Base-by-base conservation (phyloP, 805 yeast genomes). In the Cyberlindnera saturnus region DNA sequence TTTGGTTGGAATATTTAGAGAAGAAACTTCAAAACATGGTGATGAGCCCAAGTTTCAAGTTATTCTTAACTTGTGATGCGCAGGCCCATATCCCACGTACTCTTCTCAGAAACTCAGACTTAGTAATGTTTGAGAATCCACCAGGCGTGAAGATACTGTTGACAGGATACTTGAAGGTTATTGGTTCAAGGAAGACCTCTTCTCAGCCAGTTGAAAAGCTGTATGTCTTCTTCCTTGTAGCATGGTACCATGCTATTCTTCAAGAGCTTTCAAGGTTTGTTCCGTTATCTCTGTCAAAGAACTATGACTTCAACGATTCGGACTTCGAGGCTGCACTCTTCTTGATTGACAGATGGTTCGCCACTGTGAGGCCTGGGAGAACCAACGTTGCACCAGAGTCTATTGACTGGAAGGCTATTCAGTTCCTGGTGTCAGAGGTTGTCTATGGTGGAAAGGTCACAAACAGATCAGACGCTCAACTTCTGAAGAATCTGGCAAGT, bases 231-330 rank as follows among this genome's bases (percentile, higher is more conserved):
- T 77, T 82, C 50, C 59, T 82, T 23, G 50, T 85, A 5, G 69
- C 78, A 0, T 86, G 95, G 95, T 73, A 74, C 48, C 95, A 86
- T 56, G 71, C 85, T 0, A 56, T 83, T 1, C 55, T 87, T 3
- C 70, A 70, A 31, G 88, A 80, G 46, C 61, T 86, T 41, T 59
- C 75, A 39, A 66, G 83, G 38, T 82, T 71, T 49, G 71, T 69
- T 1, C 88, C 91, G 0, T 56, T 75, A 3, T 86, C 91, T 2
- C 85, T 86, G 62, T 52, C 63, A 1, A 73, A 74, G 49, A 55
- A 50, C 9, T 82, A 86, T 55, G 95, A 85, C 46, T 75, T 89
- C 52, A 85, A 76, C 56, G 86, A 85, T 44, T 62, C 80, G n/a
- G 96, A 90, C 57, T 72, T 82, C 42, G 62, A 65, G 10, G 67